phyloP scores from a whole-genome alignment of 441 rosid genomes.

The Gossypium gossypioides region DNA sequence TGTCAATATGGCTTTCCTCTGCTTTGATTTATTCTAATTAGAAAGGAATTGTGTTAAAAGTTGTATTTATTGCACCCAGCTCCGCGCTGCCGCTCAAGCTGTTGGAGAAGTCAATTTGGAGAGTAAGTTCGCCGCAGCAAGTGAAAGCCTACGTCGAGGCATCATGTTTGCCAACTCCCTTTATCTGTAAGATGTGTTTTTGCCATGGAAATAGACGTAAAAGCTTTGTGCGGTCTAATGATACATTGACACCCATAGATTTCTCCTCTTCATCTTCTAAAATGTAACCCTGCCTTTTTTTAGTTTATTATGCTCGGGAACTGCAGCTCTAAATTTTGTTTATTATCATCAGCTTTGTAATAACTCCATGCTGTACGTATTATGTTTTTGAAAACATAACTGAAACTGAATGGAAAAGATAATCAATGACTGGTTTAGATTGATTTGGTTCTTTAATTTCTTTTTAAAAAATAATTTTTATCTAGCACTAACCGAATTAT shows the following conservation, averaged over 20 bases:
- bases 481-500: no score
- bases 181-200: conserved; percentile 36
- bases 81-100: conserved; percentile 81
- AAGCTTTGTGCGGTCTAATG: background rate
- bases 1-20: background rate
- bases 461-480: no score
- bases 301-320: background rate
- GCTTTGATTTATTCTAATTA: background rate
- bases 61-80: conserved; percentile 26
- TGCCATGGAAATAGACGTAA: background rate
- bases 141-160: conserved; percentile 84
- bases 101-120: conserved; percentile 71
- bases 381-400: no score
- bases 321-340: background rate
- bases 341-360: background rate
- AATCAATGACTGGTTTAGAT: no score
- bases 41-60: background rate
- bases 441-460: no score
- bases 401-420: no score
- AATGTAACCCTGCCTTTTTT: background rate
- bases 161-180: conserved; percentile 97
- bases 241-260: background rate
- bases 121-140: conserved; percentile 82
- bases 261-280: background rate
- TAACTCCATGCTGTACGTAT: background rate